Base-by-base conservation (phyloP, 2,329 filamentous ascomycete genomes). In the Aspergillus proliferans region DNA sequence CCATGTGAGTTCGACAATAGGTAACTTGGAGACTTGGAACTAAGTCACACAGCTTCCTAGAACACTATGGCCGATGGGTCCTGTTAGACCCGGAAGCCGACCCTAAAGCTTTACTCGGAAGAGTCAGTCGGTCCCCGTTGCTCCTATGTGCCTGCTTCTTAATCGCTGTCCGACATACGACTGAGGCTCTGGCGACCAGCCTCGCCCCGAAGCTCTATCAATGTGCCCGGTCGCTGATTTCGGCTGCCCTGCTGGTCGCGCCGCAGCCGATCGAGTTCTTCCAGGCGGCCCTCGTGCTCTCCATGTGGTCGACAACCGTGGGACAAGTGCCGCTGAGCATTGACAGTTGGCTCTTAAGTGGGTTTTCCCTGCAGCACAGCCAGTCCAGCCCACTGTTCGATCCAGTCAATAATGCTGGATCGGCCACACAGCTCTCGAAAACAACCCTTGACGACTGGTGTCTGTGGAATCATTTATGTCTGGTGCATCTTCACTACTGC, bases 241-340 rank as follows among this genome's bases (percentile, higher is more conserved):
- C 59, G 2, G 52, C 50, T 3, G 57, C 61, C 0, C 55, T 74
- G 28, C 61, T 75, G 4, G 54, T 57, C 2, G 62, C 66, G 3
- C 70, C 71, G 4, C 72, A 75, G 43, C 52, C 66, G 2, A 58
- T 72, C 9, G 69, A 71, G 21, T 75, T 74, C 52, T 74, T 75
- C 40, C 72, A 75, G 54, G 68, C 71, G 6, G 60, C 63, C 6
- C 52, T 75, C 1, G 62, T 75, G n/a, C 57, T 75, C 4, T 69
- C 67, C 45, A 57, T 75, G 58, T 75, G 72, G 72, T 75, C 72
- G 4, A 76, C 71, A 0, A 75, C 72, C 1, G 70, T 74, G 1
- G 70, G 70, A 1, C 70, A 73, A 47, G 62, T 70, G 8, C 72
- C 71, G 1, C 52, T 76, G 48, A 71, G 70, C 41, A 65, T 75